These are phyloP conservation scores for Cryptosporidium ryanae DNA, from an alignment of 169 alveolate species.

Conservation along the genomic window DNA sequence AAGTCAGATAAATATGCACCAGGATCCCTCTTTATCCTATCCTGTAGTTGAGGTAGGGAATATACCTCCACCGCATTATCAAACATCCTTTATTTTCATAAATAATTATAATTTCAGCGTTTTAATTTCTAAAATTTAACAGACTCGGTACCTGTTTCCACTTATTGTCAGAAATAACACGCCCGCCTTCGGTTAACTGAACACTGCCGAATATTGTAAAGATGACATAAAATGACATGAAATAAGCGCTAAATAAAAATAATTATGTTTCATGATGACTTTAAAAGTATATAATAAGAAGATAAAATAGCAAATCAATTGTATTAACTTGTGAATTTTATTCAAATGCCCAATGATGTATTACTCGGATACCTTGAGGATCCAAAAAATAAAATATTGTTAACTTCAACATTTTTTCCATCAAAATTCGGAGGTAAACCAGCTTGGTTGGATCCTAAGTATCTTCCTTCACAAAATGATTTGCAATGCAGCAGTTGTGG, in stretches of 20 bases:
- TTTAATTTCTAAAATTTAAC: neutral
- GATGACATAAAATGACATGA: neutral
- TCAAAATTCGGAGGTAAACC: slow-evolving; percentile 80
- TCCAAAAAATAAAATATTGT: neutral
- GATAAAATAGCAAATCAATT: too few relatives aligned
- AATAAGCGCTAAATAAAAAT: neutral
- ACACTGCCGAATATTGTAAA: neutral
- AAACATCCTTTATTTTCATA: neutral
- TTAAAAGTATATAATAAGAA: neutral
- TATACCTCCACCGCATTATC: slow-evolving; percentile 40
- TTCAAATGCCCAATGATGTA: slow-evolving; percentile 5
- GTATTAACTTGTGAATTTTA: neutral
- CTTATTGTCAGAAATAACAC: neutral
- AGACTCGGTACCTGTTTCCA: neutral
- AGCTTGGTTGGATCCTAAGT: slow-evolving; percentile 77
- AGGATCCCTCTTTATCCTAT: slow-evolving; percentile 78
- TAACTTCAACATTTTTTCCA: slow-evolving; percentile 70
- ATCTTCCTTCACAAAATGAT: slow-evolving; percentile 66
- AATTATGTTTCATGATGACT: neutral
- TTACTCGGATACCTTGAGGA: slow-evolving; percentile 62
- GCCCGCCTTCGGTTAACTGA: neutral
- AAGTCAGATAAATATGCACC: slow-evolving; percentile 77
- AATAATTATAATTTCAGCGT: neutral
- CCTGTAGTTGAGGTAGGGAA: slow-evolving; percentile 74
- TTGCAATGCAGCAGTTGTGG: slow-evolving; percentile 58